Evolutionary conservation across 352 stramenopile genomes (phyloP), one percentile per base, ranked within the genome.

Genomic region (Phytopythium kandeliae): DNA sequence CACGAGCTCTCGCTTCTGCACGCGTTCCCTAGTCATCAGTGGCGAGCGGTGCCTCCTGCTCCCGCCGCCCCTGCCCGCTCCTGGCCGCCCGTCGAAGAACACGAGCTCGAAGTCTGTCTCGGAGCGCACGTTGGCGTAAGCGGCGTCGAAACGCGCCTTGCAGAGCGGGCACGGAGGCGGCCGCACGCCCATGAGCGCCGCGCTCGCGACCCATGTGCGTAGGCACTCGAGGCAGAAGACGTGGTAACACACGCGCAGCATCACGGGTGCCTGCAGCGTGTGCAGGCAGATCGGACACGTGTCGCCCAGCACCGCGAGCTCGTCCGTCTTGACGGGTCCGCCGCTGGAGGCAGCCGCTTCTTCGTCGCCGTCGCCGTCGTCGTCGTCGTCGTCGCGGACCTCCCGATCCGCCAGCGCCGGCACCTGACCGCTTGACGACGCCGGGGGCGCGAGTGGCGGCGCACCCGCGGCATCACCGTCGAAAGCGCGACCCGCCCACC

Each of bases 221-320:
- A 91, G 44, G 54, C 80, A 91, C 53, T 72, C 71, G 56, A 71
- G 71, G 56, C 80, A 91, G 62, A 85, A 91, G 9, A 87, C 78
- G 56, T 91, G 80, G 41, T 78, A 81, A 57, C 80, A 91, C 16
- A 40, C 34, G 7, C 60, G 66, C 8, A 88, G 50, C 71, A 91
- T 87, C 47, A 78, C 75, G 0, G 80, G 45, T 49, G 79, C 69
- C n/a, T 56, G 58, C 0, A 89, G 62, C 0, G 51, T 64, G 51
- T 89, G 71, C 15, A 91, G 63, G 28, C 80, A 91, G 45, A 91
- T 91, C 2, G 80, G 54, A 36, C 80, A 91, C 16, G 68, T 64
- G 51, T 89, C 79, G n/a, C 75, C 74, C 0, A 88, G 58, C 40
- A 89, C 68, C 4, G 74, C 77, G n/a, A 81, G 56, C 50, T 81